Conservation (phyloP, 2,329 filamentous ascomycete species). For the Pyrenophora seminiperda region DNA sequence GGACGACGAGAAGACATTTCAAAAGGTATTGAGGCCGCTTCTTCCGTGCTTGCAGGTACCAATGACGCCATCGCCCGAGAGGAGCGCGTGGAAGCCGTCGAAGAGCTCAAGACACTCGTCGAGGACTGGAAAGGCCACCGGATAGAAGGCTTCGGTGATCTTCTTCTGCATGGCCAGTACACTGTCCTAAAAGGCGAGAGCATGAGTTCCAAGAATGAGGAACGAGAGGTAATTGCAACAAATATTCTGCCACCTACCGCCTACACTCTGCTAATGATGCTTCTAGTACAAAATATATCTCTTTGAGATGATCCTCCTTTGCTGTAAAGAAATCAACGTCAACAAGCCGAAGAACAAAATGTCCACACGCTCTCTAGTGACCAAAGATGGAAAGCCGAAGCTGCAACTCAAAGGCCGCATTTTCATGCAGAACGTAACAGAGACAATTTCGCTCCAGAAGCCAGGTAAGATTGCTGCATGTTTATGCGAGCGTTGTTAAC, state of each 20-base stretch:
- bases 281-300: slow-evolving; percentile 92
- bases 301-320: slow-evolving; percentile 92
- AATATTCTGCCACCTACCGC: background rate
- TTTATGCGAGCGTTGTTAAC: background rate
- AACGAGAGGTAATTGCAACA: slow-evolving; percentile 74
- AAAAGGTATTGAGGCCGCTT: slow-evolving; percentile 78
- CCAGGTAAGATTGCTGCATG: slow-evolving; percentile 66
- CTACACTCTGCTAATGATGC: slow-evolving; percentile 8
- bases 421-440: slow-evolving; percentile 98
- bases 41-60: slow-evolving; percentile 79
- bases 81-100: slow-evolving; percentile 79
- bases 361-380: slow-evolving; percentile 70
- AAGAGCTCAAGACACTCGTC: slow-evolving; percentile 79
- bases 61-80: slow-evolving; percentile 92
- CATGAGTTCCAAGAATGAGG: slow-evolving; percentile 77
- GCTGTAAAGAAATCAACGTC: slow-evolving; percentile 91
- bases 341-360: slow-evolving; percentile 76
- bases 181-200: slow-evolving; percentile 82
- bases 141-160: slow-evolving; percentile 86
- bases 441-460: slow-evolving; percentile 85
- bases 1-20: slow-evolving; percentile 73
- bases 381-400: slow-evolving; percentile 73
- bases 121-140: slow-evolving; percentile 97
- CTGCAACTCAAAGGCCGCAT: slow-evolving; percentile 95
- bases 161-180: slow-evolving; percentile 87